Base-by-base conservation (phyloP, 2,329 filamentous ascomycete genomes). In the Colletotrichum tofieldiae region DNA sequence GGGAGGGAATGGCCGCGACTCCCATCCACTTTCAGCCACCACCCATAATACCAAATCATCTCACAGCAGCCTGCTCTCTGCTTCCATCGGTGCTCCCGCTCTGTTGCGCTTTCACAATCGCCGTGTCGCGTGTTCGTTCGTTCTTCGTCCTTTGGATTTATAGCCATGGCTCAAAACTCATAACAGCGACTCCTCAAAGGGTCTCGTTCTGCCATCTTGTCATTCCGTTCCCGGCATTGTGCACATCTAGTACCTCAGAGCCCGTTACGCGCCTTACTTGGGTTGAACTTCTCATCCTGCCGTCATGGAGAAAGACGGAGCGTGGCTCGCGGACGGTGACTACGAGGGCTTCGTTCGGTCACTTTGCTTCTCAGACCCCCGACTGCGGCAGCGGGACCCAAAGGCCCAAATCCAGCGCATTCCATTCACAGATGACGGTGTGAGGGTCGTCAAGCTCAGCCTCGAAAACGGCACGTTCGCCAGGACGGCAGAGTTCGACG, bases 311-410 rank as follows among this genome's bases (percentile, higher is more conserved):
- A 71, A 66, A 49, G n/a, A 67, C 45, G 56, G 61, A 16, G 11
- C 55, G 54, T 71, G 71, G 71, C 71, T 73, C 43, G 67, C 67
- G 43, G 51, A 62, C 49, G 71, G 71, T 2, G 49, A 14, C 4
- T 77, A 77, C 54, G 70, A 66, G 23, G 32, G 60, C 23, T 62
- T 70, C 20, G 72, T 76, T 20, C 61, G 66, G 12, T 59, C 67
- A 2, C 66, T 77, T 14, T 69, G 62, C 18, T 67, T 35, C 49
- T 74, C 74, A 0, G 76, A 77, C 45, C 75, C 76, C 8, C 72
- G 76, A 3, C 73, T 77, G 0, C 60, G 59, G 32, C 71, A 70
- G 41, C 70, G 75, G 0, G 76, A 77, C 23, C 76, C 76, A 23
- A 77, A 77, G 45, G 75, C 75, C 1, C 55, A 61, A 39, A 67